Percentiles rank a stretch among this genome's conserved stretches.
Conservation (phyloP, 2,329 filamentous ascomycete species). For the Penicillium vulpinum region DNA sequence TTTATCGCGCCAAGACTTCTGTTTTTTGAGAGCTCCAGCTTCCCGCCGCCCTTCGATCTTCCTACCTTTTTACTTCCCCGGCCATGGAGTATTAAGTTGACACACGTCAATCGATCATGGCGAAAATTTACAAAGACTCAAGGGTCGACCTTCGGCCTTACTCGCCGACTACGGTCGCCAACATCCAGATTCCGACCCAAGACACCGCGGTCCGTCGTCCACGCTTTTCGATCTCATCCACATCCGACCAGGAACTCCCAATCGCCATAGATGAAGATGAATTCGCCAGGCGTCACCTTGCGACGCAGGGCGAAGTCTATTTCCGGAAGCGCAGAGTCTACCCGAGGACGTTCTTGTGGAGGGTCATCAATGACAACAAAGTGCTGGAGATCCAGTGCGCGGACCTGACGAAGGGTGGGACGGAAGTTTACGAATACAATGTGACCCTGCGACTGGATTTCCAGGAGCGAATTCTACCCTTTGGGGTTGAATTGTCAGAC, state of each 20-base stretch:
- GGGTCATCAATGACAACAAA: conserved; percentile 76
- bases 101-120: conserved; percentile 52
- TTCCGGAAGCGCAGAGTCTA: conserved; percentile 74
- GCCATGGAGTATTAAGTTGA: conserved; percentile 37
- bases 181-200: conserved; percentile 63
- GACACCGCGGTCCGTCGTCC: conserved; percentile 48
- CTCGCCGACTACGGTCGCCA: conserved; percentile 67
- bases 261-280: conserved; percentile 61
- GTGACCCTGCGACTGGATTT: conserved; percentile 79
- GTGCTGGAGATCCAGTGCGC: conserved; percentile 79
- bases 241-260: conserved; percentile 37
- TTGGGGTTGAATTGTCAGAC: conserved; percentile 82
- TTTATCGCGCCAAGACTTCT: conserved; percentile 36
- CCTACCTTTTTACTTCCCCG: conserved; percentile 17
- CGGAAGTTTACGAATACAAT: conserved; percentile 65
- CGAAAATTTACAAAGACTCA: conserved; percentile 80
- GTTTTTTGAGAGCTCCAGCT: conserved; percentile 38
- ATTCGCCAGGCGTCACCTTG: conserved; percentile 72
- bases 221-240: conserved; percentile 49
- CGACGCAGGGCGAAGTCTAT: conserved; percentile 77
- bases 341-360: conserved; percentile 88
- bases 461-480: conserved; percentile 67
- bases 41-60: conserved; percentile 33
- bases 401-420: conserved; percentile 72
- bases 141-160: conserved; percentile 77